Evolutionary conservation across 164 flowering plant genomes (phyloP), one percentile per base, ranked within the genome.

Genomic region (Brasenia schreberi): DNA sequence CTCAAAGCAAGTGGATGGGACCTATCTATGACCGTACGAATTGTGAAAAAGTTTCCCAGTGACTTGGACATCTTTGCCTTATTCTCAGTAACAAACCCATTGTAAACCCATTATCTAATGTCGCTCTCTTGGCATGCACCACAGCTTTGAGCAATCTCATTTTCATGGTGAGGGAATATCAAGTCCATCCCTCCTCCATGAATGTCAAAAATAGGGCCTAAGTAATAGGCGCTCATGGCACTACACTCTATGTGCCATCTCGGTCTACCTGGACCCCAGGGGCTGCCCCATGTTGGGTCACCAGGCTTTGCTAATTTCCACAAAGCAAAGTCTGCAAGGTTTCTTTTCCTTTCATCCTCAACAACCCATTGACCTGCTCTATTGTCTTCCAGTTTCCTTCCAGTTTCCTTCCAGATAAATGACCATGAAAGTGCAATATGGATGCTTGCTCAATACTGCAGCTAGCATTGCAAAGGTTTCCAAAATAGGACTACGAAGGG

Each of bases 171-270:
- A 5, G 98, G 98, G 74, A 94, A 94, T 23, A 84, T 79, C 75
- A 94, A 77, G 80, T 94, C 98, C 78, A 83, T 81, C 65, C 97
- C 98, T 70, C 96, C 97, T 68, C 96, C 97, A 81, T 90, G 98
- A 78, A 90, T 91, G 75, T 94, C 98, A 79, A 94, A 94, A 3
- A 78, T 66, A 69, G 39, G 77, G 2, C 87, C 68, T 23, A 94
- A 77, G 74, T 86, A 89, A 64, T 79, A 83, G 43, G 88, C 91
- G 84, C 97, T 94, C 98, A 91, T 94, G 33, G 98, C 98, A 84
- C 98, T 94, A 90, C 98, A 94, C 70, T 94, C 98, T 43, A 94
- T 91, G 73, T 94, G 97, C 98, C 98, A 91, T 42, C 97, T 97
- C 18, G 98, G 97, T 72, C 98, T 89, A 73, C 98, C 98, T 64